Evolutionary conservation across 306 rosid species (phyloP).

Genomic region (Citrullus amarus): DNA sequence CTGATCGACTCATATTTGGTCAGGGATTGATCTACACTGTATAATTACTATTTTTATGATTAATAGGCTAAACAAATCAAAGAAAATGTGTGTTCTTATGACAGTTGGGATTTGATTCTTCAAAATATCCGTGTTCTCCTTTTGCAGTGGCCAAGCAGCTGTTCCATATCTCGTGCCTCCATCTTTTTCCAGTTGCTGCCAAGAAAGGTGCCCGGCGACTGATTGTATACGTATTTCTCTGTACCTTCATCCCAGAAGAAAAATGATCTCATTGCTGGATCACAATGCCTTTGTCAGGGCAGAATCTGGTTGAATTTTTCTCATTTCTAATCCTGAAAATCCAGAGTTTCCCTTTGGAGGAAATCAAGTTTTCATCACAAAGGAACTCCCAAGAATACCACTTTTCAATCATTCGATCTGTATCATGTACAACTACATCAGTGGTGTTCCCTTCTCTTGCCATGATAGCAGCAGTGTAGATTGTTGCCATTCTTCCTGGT

Average conservation of each 20-base stretch:
- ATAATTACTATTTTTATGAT: neutral
- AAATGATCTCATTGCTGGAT: slow-evolving; percentile 16
- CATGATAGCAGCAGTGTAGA: slow-evolving; percentile 55
- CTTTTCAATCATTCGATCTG: slow-evolving; percentile 65
- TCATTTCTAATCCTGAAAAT: slow-evolving; percentile 50
- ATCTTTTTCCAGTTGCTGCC: neutral
- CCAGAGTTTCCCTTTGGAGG: slow-evolving; percentile 77
- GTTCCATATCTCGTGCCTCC: neutral
- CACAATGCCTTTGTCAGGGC: slow-evolving; percentile 22
- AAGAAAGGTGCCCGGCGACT: neutral
- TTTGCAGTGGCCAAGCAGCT: neutral
- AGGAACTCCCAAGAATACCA: slow-evolving; percentile 96
- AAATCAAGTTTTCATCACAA: slow-evolving; percentile 67
- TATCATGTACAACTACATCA: slow-evolving; percentile 61
- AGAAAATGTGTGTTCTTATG: neutral
- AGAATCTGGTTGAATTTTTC: slow-evolving; percentile 46
- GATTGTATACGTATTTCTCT: neutral
- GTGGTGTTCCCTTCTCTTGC: slow-evolving; percentile 61
- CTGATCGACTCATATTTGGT: neutral
- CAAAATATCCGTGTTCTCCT: neutral
- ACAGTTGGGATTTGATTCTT: neutral
- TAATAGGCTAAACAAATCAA: neutral
- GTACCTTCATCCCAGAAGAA: neutral
- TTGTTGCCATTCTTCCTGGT: slow-evolving; percentile 73
- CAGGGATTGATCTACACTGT: neutral